These are phyloP conservation scores for Bombardia bombarda DNA, from an alignment of 495 filamentous ascomycete genomes.

Conservation along the genomic window DNA sequence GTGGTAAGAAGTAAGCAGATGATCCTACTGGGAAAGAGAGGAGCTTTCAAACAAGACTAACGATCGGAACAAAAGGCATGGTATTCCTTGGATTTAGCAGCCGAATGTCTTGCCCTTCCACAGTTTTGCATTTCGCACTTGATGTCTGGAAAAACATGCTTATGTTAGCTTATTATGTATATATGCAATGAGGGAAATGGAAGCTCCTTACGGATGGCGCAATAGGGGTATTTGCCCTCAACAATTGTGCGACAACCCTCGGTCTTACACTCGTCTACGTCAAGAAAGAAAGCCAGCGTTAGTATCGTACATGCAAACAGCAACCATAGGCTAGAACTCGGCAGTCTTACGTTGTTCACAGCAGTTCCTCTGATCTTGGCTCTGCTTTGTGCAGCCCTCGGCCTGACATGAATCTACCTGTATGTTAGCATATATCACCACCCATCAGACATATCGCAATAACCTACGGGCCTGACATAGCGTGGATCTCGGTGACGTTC, in stretches of 20 bases:
- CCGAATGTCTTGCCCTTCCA: slow-evolving; percentile 8
- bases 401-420: slow-evolving; percentile 14
- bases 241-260: slow-evolving; percentile 14
- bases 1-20: neutral
- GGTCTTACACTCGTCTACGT: slow-evolving; percentile 14
- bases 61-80: slow-evolving; percentile 18
- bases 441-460: neutral
- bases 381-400: slow-evolving; percentile 13
- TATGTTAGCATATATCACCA: neutral
- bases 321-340: neutral
- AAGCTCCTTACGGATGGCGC: slow-evolving; percentile 15
- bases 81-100: slow-evolving; percentile 14
- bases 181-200: neutral
- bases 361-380: slow-evolving; percentile 14
- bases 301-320: too few species aligned
- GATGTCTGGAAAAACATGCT: slow-evolving; percentile 9
- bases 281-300: neutral
- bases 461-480: slow-evolving; percentile 16
- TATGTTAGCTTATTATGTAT: too few species aligned
- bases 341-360: slow-evolving; percentile 13
- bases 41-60: slow-evolving; percentile 7
- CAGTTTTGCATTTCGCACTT: slow-evolving; percentile 14
- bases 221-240: slow-evolving; percentile 15
- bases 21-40: neutral
- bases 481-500: neutral